These are phyloP conservation scores for Nissolia schottii DNA, from an alignment of 306 rosid genomes.

Conservation along the genomic window DNA sequence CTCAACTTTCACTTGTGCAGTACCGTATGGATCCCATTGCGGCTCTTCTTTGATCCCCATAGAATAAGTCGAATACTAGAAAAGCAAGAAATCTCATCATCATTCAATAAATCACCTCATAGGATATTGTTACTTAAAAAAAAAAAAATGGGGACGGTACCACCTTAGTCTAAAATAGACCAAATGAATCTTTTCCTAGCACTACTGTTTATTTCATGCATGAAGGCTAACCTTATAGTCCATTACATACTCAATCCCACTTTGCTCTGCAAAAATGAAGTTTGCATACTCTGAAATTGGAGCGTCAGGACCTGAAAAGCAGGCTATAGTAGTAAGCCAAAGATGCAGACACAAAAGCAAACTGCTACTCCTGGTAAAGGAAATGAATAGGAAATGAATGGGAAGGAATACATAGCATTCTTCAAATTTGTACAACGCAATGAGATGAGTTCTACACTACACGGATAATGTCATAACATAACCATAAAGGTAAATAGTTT, in stretches of 20 bases:
- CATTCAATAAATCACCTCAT: conserved; percentile 16
- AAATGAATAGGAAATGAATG: background rate
- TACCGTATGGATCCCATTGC: conserved; percentile 17
- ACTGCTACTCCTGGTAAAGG: background rate
- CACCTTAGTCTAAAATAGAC: background rate
- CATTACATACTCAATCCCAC: conserved; percentile 40
- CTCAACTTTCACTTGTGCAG: conserved; percentile 49
- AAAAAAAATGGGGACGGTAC: background rate
- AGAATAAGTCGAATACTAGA: conserved; percentile 36
- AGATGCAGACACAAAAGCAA: conserved; percentile 13
- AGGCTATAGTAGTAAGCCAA: conserved; percentile 15
- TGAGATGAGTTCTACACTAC: background rate
- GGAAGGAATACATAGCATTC: conserved; percentile 7
- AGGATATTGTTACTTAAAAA: background rate
- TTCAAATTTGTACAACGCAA: conserved; percentile 11
- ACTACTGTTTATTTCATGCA: conserved; percentile 6
- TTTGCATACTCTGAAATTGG: conserved; percentile 70
- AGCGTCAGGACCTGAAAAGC: conserved; percentile 61
- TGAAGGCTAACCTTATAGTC: conserved; percentile 46
- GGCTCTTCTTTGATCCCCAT: conserved; percentile 35
- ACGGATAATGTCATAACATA: background rate
- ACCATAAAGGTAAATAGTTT: conserved; percentile 5
- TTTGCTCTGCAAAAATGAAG: conserved; percentile 56
- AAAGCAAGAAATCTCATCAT: conserved; percentile 20
- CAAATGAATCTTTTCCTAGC: background rate